Base-by-base conservation (phyloP, 2,329 filamentous ascomycete species). In the Fusarium zealandicum region DNA sequence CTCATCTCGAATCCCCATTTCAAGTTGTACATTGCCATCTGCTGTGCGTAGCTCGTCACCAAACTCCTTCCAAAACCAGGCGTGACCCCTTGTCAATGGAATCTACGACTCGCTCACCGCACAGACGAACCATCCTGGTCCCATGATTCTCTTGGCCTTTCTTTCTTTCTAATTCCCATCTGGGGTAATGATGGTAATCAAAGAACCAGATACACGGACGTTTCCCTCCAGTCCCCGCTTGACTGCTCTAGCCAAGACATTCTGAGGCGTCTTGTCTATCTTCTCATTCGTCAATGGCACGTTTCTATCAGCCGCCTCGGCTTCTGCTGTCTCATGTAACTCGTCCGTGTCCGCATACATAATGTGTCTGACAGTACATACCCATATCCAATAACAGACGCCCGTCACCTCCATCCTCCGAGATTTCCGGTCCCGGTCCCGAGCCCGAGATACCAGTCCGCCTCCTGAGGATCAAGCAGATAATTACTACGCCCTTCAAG, bases 271-370 rank as follows among this genome's bases (percentile, higher is more conserved):
- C 44, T 22, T 36, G 35, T 38, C 41, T 35, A 36, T 18, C 18
- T 36, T 52, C 17, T 45, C 36, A 61, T 61, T 61, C 48, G 59
- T 35, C 59, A 59, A 56, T 61, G 45, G 45, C 35, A 55, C 10
- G 18, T 39, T 18, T 31, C 28, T 27, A 44, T 57, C 43, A 54
- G 45, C 40, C 33, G 32, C 32, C 31, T 48, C 20, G 22, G 22
- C 37, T 48, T 40, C 45, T 28, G 30, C 13, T 9, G 39, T 30
- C 46, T 33, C 37, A 42, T 49, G 28, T n/a, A 43, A 35, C 8
- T 33, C 28, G 22, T 42, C 12, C 7, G 27, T 49, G 36, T 25
- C 35, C 36, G 42, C 38, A 41, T 37, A 32, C 36, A 42, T 18
- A 14, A 12, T 14, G 20, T 20, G 20, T 20, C 28, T n/a, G 13